Base-by-base conservation (phyloP, 768 basidiomycete species). In the Termitomyces sp. region DNA sequence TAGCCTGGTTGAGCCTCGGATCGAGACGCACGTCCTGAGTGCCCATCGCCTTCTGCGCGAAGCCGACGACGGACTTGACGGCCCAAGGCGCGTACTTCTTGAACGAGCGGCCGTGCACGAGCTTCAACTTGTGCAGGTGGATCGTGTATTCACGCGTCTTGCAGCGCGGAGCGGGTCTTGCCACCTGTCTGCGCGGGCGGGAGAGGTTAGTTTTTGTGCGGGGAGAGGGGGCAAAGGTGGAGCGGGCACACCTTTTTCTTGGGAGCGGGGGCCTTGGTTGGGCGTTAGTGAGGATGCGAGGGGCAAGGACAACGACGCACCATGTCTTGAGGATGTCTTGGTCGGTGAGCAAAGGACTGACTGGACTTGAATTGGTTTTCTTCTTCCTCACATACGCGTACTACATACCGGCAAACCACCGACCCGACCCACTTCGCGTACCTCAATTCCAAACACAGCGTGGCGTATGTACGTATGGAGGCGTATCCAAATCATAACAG, bases 131-230 rank as follows among this genome's bases (percentile, higher is more conserved):
- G 88, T 97, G 94, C 39, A 98, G 79, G 78, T 97, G 93, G 82
- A 98, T 90, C 70, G 96, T 98, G 88, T 98, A 97, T 75, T 99
- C 96, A 70, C 95, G 89, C 96, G 75, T 98, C 96, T 77, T 92
- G 86, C 73, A 98, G 92, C 55, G 96, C 96, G 59, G 94, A 95
- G 76, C 96, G 94, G 69, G 86, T 86, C 84, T 97, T 96, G 77
- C 86, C 86, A 73, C 81, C 80, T 69, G 88, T 81, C 82, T 86
- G 61, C 20, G 13, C 51, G 12, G 39, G 7, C 55, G 36, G 22
- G 14, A 33, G n/a, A n/a, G n/a, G n/a, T n/a, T n/a, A n/a, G n/a
- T n/a, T n/a, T n/a, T n/a, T n/a, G n/a, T n/a, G n/a, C n/a, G n/a
- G n/a, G n/a, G n/a, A n/a, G n/a, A n/a, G n/a, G n/a, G n/a, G n/a